A percentile compares a stretch with the other conserved stretches of the same genome.
Conservation (phyloP, 2,329 filamentous ascomycete genomes). For the Conoideocrella luteorostrata region DNA sequence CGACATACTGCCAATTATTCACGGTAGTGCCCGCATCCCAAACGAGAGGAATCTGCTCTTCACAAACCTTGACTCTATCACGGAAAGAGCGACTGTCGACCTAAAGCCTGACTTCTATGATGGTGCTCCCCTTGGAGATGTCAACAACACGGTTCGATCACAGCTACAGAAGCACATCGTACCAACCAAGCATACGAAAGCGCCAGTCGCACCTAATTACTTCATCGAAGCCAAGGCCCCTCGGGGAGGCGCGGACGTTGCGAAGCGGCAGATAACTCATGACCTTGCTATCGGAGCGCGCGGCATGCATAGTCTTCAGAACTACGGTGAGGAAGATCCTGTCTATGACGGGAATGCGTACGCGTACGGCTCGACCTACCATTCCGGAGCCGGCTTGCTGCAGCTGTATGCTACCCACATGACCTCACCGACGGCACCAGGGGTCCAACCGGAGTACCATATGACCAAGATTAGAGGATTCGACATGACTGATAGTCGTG, state of each 20-base stretch:
- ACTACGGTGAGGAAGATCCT: constrained; percentile 13
- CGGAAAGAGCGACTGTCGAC: constrained; percentile 21
- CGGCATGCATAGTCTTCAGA: constrained; percentile 5
- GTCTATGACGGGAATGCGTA: constrained; percentile 32
- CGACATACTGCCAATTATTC: neutral
- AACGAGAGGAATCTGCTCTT: constrained; percentile 5
- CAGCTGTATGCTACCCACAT: too few species aligned
- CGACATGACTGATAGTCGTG: neutral
- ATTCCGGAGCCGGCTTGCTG: too few species aligned
- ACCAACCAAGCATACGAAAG: constrained; percentile 23
- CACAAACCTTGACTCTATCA: constrained; percentile 26
- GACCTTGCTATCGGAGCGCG: constrained; percentile 12
- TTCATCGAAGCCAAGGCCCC: constrained; percentile 32
- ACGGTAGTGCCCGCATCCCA: neutral
- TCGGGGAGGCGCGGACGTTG: constrained; percentile 19
- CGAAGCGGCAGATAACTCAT: constrained; percentile 25
- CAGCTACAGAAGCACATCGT: constrained; percentile 16
- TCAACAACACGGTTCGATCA: constrained; percentile 18
- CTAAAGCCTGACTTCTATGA: constrained; percentile 29
- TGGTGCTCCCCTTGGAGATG: constrained; percentile 21
- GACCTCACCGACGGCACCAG: too few species aligned
- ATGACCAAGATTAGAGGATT: neutral
- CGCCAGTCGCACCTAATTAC: constrained; percentile 31
- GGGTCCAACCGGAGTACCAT: neutral
- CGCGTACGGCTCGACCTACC: too few species aligned